Evolutionary conservation across 805 yeast genomes (phyloP), one percentile per base, ranked within the genome.

Genomic region (Ogataea kodamae): DNA sequence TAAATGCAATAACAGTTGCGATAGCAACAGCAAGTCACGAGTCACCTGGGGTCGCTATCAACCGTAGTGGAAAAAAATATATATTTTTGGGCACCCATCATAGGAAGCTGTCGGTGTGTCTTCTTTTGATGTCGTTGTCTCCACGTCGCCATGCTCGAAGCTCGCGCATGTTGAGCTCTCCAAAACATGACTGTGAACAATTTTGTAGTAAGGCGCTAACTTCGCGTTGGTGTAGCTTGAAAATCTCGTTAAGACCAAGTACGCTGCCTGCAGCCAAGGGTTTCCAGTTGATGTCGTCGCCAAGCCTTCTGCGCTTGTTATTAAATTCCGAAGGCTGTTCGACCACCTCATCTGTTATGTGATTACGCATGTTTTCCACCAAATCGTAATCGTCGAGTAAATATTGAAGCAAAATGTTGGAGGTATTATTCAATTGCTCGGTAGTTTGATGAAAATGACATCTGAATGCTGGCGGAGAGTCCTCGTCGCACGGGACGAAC

Each of bases 221-320:
- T 10, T 44, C 44, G n/a, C 46, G 37, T 25, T 50, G 55, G 24
- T 41, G 39, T 14, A 49, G 30, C 13, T 37, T 28, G 28, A 49
- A 49, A 9, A 33, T 27, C 12, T 50, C 53, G 28, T 45, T 43
- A 14, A 50, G 30, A 8, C 51, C 52, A 34, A 48, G 33, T 9
- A 49, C 38, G n/a, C 37, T 40, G 6, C 52, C 52, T 5, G 45
- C 45, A 2, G 51, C 25, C 9, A 40, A 33, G 8, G 54, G 50
- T 28, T 44, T 43, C 56, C 56, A 51, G 18, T 46, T 35, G 21
- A 51, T 51, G 12, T 42, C 45, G 30, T 51, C 56, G 4, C 56
- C 56, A 11, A 46, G 25, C 26, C 48, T 51, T 19, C 56, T 22
- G 11, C 56, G 31, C 28, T 43, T 42, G 30, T 28, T 39, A 21